Evolutionary conservation across 257 asterid genomes (phyloP).

Genomic region (Buddleja alternifolia): DNA sequence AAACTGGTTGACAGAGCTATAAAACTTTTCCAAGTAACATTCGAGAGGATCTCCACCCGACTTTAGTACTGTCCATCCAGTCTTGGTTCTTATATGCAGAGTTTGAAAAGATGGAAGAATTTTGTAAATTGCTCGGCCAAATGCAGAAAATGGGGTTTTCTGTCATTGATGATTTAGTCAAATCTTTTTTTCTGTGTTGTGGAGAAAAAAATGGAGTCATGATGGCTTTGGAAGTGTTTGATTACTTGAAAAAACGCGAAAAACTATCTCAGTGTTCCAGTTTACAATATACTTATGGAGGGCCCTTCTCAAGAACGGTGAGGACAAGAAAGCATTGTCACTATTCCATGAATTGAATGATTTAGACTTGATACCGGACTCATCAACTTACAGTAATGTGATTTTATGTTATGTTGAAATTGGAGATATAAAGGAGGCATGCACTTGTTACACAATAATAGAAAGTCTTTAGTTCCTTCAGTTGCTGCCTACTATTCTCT

Average conservation of each 20-base stretch:
- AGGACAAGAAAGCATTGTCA: conserved; percentile 60
- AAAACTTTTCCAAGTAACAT: conserved; percentile 72
- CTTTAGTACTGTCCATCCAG: conserved; percentile 67
- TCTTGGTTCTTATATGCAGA: conserved; percentile 72
- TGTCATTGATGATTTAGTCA: conserved; percentile 47
- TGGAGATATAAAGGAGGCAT: conserved; percentile 72
- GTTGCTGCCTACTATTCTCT: conserved; percentile 68
- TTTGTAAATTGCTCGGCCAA: conserved; percentile 67
- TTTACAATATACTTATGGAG: conserved; percentile 76
- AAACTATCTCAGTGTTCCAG: conserved; percentile 44
- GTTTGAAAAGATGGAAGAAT: conserved; percentile 66
- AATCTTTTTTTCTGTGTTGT: conserved; percentile 63
- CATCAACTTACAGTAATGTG: conserved; percentile 59
- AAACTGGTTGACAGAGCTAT: conserved; percentile 70
- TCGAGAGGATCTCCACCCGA: conserved; percentile 86
- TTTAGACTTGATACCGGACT: conserved; percentile 55
- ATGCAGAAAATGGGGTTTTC: conserved; percentile 58
- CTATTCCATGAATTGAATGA: conserved; percentile 63
- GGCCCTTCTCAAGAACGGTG: conserved; percentile 62
- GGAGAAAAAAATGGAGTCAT: conserved; percentile 40
- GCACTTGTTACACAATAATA: conserved; percentile 62
- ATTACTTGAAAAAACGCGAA: conserved; percentile 48
- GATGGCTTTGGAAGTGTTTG: conserved; percentile 67
- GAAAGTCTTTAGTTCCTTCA: conserved; percentile 69
- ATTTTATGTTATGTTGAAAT: conserved; percentile 57